Conservation (phyloP, 768 basidiomycete genomes). For the Agaricus sinodeliciosus region DNA sequence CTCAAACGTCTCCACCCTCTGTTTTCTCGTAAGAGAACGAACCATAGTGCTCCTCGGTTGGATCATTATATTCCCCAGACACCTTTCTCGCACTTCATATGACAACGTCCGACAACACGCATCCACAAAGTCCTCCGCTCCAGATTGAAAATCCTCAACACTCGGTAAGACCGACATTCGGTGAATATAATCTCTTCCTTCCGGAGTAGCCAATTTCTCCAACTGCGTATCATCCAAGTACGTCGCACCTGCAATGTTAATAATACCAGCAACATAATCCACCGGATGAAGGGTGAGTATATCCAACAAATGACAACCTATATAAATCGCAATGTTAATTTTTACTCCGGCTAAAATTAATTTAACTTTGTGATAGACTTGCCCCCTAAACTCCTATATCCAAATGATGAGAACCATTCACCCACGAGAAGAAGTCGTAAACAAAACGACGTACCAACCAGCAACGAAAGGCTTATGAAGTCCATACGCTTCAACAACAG, state of each 20-base stretch:
- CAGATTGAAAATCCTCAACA: constrained; percentile 1
- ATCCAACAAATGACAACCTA: neutral
- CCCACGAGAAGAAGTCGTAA: neutral
- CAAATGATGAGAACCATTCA: neutral
- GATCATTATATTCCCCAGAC: constrained; percentile 1
- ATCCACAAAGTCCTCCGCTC: neutral
- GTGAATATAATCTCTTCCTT: neutral
- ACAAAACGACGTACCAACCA: constrained; percentile 21
- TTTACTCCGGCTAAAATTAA: too few species aligned
- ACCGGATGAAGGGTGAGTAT: constrained; percentile 2
- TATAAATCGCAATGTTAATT: too few species aligned
- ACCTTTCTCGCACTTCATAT: neutral
- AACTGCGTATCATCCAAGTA: neutral
- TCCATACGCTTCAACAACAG: constrained; percentile 23
- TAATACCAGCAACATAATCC: neutral
- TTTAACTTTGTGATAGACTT: constrained; percentile 1
- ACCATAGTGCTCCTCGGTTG: neutral
- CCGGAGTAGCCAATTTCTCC: neutral
- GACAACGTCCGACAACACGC: neutral
- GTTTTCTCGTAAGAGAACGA: neutral
- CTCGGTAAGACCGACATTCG: neutral
- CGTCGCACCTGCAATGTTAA: constrained; percentile 1
- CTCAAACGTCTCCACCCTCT: neutral
- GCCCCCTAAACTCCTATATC: constrained; percentile 24
- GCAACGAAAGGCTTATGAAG: constrained; percentile 22